Evolutionary conservation across 305 asterid species (phyloP).

Genomic region (Fraxinus xanthoxyloides): DNA sequence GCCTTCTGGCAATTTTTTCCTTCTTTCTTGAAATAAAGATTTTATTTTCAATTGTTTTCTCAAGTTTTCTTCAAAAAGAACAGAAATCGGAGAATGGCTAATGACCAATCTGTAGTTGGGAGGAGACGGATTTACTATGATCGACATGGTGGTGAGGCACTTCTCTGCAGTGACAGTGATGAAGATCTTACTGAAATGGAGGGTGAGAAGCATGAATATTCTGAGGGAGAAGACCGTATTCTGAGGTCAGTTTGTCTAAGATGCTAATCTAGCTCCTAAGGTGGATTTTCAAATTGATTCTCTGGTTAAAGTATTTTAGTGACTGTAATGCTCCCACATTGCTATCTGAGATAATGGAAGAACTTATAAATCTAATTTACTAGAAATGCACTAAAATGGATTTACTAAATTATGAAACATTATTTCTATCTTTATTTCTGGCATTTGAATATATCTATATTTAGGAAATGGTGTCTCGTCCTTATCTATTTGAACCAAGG

Average conservation of each 20-base stretch:
- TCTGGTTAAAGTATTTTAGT: background rate
- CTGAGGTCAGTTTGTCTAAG: conserved; percentile 51
- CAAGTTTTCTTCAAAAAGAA: conserved; percentile 46
- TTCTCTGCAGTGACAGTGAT: conserved; percentile 97
- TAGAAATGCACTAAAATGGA: background rate
- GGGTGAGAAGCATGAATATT: conserved; percentile 67
- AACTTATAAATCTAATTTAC: background rate
- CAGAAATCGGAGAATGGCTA: conserved; percentile 99
- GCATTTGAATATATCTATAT: conserved; percentile 11
- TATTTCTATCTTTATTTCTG: conserved; percentile 1
- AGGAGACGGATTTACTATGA: conserved; percentile 92
- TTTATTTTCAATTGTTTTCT: conserved; percentile 36
- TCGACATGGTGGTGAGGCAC: conserved; percentile 85
- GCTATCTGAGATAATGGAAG: background rate
- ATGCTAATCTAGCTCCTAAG: background rate
- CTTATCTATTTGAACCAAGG: conserved; percentile 4
- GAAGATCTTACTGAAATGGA: conserved; percentile 70
- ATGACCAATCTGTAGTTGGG: conserved; percentile 94
- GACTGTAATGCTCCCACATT: background rate
- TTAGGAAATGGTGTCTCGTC: background rate
- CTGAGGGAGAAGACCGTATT: conserved; percentile 82
- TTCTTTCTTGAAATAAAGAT: conserved; percentile 12
- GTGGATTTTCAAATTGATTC: background rate
- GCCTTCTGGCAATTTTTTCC: conserved; percentile 12
- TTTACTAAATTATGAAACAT: background rate